Base-by-base conservation (phyloP, 441 rosid genomes). In the Geranium incanum region DNA sequence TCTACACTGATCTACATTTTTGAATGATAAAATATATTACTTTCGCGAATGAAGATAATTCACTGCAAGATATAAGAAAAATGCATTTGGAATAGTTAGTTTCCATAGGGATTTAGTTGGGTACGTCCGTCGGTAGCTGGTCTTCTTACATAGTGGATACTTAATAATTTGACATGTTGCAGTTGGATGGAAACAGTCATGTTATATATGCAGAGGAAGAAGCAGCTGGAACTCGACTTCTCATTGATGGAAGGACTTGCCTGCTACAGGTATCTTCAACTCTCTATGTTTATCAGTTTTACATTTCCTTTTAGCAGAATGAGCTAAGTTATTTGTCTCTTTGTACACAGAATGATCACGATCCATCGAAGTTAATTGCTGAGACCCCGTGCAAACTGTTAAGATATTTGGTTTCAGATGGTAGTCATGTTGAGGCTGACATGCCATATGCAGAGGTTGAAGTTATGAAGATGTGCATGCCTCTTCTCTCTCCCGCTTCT, bases 401-500 rank as follows among this genome's bases (percentile, higher is more conserved):
- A 82, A 87, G 99, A 77, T 96, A 84, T 86, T 81, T 91, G 91
- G 92, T 93, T 81, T 76, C 86, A 41, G 98, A 96, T 85, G 89
- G 88, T 74, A 86, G 90, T 84, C 98, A 88, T 77, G 80, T 93
- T 80, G 99, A 96, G 79, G 96, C 97, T 62, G 98, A 96, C 78
- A 74, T 81, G 50, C 98, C 98, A n/a, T 96, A 87, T 84, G 99
- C 95, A 19, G 98, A 96, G 86, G 98, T 96, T 76, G 99, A 96
- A 84, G 99, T 96, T 80, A 96, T 96, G 99, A 96, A 96, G 86
- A 96, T 96, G 99, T 96, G 99, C 66, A 96, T 96, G 99, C 99
- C 99, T 77, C 99, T 96, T 78, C 98, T 96, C 74, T 96, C 98
- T 77, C 99, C 99, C 75, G 97, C 99, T 74, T 88, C 97, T 63